phyloP scores from a whole-genome alignment of 202 grass and related monocot species.

The Miscanthus sacchariflorus region DNA sequence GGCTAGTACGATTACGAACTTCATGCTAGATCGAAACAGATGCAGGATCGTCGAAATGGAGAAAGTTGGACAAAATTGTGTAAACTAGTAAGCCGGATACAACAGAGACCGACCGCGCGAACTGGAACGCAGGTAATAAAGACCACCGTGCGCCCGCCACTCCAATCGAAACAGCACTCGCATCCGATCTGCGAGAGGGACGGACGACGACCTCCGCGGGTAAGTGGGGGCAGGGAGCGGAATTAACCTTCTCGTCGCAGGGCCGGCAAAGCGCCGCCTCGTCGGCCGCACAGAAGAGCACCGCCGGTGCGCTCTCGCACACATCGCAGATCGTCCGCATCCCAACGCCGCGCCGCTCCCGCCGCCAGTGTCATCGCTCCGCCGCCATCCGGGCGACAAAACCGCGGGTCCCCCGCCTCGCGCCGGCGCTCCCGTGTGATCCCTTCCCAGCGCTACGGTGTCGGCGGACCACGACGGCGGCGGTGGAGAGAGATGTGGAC shows the following conservation, averaged over 20 bases:
- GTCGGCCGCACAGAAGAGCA: constrained; percentile 98
- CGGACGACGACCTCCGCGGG: background rate
- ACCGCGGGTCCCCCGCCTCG: constrained; percentile 19
- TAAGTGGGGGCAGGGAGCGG: background rate
- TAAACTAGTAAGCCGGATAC: background rate
- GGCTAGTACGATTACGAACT: background rate
- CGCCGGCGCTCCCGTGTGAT: background rate
- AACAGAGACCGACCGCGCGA: constrained; percentile 8
- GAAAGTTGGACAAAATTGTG: background rate
- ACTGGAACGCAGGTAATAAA: background rate
- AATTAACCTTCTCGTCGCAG: constrained; percentile 93
- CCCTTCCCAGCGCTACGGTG: background rate
- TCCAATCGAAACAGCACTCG: background rate
- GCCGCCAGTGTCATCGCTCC: constrained; percentile 30
- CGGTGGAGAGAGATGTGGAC: background rate
- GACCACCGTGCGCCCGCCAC: background rate
- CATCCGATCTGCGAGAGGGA: constrained; percentile 18
- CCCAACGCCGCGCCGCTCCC: constrained; percentile 31
- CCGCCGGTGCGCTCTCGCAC: constrained; percentile 91
- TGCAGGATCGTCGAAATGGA: background rate
- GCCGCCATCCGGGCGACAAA: constrained; percentile 22
- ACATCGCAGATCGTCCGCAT: constrained; percentile 99
- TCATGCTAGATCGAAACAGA: background rate
- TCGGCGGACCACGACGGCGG: background rate
- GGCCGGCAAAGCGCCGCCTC: constrained; percentile 89